Evolutionary conservation across 805 yeast species (phyloP), one percentile per base, ranked within the genome.

Genomic region (Ogataea allantospora): DNA sequence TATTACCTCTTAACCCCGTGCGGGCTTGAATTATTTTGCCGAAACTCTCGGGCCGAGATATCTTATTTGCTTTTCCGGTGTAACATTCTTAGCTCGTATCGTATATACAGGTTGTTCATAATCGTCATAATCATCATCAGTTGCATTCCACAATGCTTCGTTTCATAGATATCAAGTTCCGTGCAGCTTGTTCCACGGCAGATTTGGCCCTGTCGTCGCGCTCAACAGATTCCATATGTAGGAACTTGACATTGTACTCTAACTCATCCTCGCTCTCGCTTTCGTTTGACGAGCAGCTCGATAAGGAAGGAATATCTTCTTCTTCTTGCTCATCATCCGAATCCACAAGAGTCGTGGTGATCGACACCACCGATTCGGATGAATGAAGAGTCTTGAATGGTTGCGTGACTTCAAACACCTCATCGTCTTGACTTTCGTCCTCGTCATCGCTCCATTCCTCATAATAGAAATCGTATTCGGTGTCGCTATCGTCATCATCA

Each of bases 401-500:
- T 23, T 35, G 33, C 13, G 15, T 24, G 32, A 27, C 11, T 10
- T 23, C 26, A 8, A 17, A 4, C 7, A n/a, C 4, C 2, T 40
- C 44, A 24, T 43, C 51, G 13, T 39, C 45, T 13, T n/a, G n/a
- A n/a, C n/a, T n/a, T n/a, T n/a, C n/a, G n/a, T n/a, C n/a, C n/a
- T 41, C 50, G 53, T 47, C 54, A 9, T 50, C 61, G 33, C 49
- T 53, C 34, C 27, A 16, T 21, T 18, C 38, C 10, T 29, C 34
- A 34, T 31, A 27, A 10, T 51, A 30, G 53, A 46, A 50, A 21
- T 31, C 49, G 20, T 47, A 48, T 16, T 50, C 58, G 12, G 23
- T 21, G 11, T 57, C 68, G 9, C 32, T 33, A 15, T 42, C 63
- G 12, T 55, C 51, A 29, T 60, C 68, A 8, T 60, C 57, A 38